Base-by-base conservation (phyloP, 2,329 filamentous ascomycete genomes). In the Neofusicoccum parvum region DNA sequence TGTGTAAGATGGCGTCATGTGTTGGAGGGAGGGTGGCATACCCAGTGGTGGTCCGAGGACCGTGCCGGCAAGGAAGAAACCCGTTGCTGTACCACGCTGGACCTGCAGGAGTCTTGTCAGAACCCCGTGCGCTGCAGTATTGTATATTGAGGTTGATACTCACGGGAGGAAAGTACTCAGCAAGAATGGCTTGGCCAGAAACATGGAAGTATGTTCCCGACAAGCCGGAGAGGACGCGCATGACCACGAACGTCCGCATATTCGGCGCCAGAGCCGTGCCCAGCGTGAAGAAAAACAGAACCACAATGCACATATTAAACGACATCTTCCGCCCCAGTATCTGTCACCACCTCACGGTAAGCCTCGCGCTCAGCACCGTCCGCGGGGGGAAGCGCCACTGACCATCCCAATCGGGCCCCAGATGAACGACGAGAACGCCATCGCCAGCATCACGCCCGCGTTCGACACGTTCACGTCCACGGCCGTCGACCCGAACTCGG, bases 1-100 rank as follows among this genome's bases (percentile, higher is more conserved):
- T 6, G 11, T 50, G 20, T 50, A 5, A 50, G 48, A 23, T 34
- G 9, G 2, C 9, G 5, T 9, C 7, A 1, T 3, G 9, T 17
- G 12, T 45, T 32, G 17, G 11, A 27, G 48, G 17, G 48, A 9
- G 20, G 34, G 34, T 32, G 27, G 12, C 23, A 36, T 72, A 80
- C 79, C 79, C 64, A 81, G 71, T 12, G 80, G 79, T 65, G 80
- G 79, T 0, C 80, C 80, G 56, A 75, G 71, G 10, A 81, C 78
- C 2, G 75, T 78, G 5, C 80, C 80, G 39, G 75, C 72, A 72
- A 81, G 77, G 63, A 82, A 80, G 67, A 78, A 80, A 0, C 79
- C 80, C 2, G 78, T 75, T 3, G 80, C 80, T 1, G 77, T 81
- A n/a, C 80, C 80, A 48, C 78, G 65, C 67, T 82, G 77, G 37